Conservation (phyloP, 192 early-diverging fungal genomes). For the Backusella tuberculispora region DNA sequence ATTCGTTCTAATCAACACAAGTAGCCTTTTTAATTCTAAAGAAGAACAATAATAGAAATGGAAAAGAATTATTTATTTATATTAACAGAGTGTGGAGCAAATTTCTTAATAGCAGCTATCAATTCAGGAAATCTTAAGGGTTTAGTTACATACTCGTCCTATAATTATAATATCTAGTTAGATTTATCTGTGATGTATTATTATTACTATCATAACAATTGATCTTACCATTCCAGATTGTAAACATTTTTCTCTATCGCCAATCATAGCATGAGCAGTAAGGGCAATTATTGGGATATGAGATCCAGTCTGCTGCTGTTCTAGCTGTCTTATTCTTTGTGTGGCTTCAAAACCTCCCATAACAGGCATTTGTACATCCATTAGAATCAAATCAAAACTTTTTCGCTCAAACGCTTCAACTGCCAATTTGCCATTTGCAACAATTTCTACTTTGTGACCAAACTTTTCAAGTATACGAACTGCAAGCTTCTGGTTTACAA, state of each 20-base stretch:
- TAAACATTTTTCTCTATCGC: constrained; percentile 86
- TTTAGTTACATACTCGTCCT: constrained; percentile 68
- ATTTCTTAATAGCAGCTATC: constrained; percentile 70
- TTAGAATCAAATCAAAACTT: constrained; percentile 72
- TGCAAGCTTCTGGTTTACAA: constrained; percentile 86
- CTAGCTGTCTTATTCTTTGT: constrained; percentile 73
- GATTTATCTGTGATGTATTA: neutral
- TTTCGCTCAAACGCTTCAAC: constrained; percentile 69
- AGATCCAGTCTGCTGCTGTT: constrained; percentile 46
- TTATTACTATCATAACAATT: neutral
- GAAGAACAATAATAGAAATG: neutral
- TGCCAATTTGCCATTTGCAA: constrained; percentile 78
- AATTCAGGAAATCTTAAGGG: constrained; percentile 65
- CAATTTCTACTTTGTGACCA: constrained; percentile 77
- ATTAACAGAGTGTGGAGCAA: constrained; percentile 45
- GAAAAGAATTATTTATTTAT: neutral
- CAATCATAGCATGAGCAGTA: constrained; percentile 90
- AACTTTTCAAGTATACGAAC: constrained; percentile 74
- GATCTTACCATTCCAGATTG: constrained; percentile 71
- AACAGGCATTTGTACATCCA: constrained; percentile 92
- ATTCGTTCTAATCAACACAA: no score
- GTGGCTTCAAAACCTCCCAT: constrained; percentile 92
- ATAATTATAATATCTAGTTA: neutral
- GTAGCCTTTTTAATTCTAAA: no score
- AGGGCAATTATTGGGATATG: constrained; percentile 83